A percentile compares a stretch with the other conserved stretches of the same genome.
Conservation (phyloP, 169 alveolate genomes). For the Plasmodium fragile region DNA sequence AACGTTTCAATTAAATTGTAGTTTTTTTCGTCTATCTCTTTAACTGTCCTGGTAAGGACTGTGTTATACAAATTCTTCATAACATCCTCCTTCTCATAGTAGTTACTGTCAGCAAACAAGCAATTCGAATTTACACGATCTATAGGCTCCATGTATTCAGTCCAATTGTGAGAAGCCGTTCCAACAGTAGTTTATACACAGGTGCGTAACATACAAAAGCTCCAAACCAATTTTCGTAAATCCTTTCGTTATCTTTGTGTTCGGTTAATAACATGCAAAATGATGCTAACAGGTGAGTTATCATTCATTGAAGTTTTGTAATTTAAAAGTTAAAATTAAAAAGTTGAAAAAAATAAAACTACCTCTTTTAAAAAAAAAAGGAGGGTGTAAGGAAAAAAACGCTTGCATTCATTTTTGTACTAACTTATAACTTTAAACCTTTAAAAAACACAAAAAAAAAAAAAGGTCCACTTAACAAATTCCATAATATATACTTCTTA, state of each 20-base stretch:
- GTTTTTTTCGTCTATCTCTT: slow-evolving; percentile 70
- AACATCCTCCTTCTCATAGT: slow-evolving; percentile 43
- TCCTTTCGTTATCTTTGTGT: neutral
- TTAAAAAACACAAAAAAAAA: slow-evolving; percentile 11
- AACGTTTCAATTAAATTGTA: slow-evolving; percentile 44
- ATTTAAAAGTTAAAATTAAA: neutral
- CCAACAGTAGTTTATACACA: neutral
- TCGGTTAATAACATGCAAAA: neutral
- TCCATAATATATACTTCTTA: slow-evolving; percentile 13
- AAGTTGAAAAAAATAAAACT: slow-evolving; percentile 12
- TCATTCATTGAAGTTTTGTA: neutral
- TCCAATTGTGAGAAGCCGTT: neutral
- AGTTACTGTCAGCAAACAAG: slow-evolving; percentile 23
- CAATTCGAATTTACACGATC: slow-evolving; percentile 16
- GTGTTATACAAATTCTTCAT: slow-evolving; percentile 35
- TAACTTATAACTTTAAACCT: slow-evolving; percentile 13
- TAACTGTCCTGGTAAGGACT: slow-evolving; percentile 42
- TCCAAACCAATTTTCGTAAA: neutral
- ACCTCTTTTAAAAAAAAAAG: neutral
- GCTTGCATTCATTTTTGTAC: slow-evolving; percentile 4
- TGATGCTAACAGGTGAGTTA: neutral
- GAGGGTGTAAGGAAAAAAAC: neutral
- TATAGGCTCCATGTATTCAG: slow-evolving; percentile 57
- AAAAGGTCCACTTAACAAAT: slow-evolving; percentile 4
- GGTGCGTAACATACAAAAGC: neutral